phyloP scores from a whole-genome alignment of 805 yeast species.

The Saturnispora galanensis region DNA sequence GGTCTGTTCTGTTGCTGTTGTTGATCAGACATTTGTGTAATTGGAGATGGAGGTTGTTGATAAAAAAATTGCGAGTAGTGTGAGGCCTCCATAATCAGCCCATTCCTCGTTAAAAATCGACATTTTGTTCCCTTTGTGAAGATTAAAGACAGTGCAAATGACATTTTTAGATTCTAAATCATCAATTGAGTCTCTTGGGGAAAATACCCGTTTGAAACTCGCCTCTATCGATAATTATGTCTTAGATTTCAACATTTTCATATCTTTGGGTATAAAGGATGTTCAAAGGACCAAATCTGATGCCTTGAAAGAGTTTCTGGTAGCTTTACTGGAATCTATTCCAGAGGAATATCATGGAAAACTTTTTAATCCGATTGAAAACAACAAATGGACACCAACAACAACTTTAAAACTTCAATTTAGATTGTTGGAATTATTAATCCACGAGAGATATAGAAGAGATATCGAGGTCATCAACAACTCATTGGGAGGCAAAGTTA shows the following conservation, averaged over 20 bases:
- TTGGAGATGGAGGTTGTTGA: not conserved
- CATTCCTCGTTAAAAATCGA: too few species aligned
- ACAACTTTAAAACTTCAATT: conserved; percentile 27
- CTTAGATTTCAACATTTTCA: conserved; percentile 30
- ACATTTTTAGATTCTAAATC: conserved; percentile 2
- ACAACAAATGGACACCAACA: conserved; percentile 16
- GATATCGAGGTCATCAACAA: conserved; percentile 23
- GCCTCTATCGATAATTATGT: conserved; percentile 27
- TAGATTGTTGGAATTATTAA: conserved; percentile 24
- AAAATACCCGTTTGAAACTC: conserved; percentile 13
- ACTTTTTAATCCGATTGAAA: conserved; percentile 18
- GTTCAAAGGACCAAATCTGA: conserved; percentile 15
- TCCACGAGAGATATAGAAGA: conserved; percentile 29
- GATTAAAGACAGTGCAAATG: not conserved
- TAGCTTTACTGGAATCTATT: conserved; percentile 15
- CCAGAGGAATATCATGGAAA: conserved; percentile 19
- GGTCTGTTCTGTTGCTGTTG: conserved; percentile 3
- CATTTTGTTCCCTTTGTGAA: not conserved
- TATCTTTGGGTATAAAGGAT: conserved; percentile 25
- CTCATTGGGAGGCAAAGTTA: conserved; percentile 16
- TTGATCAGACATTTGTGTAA: not conserved
- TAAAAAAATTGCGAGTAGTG: not conserved
- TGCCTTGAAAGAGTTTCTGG: conserved; percentile 18
- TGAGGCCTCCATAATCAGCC: too few species aligned
- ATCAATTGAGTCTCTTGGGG: conserved; percentile 9